Evolutionary conservation across 495 filamentous ascomycete species (phyloP), one percentile per base, ranked within the genome.

Genomic region (Penicillium samsonianum): DNA sequence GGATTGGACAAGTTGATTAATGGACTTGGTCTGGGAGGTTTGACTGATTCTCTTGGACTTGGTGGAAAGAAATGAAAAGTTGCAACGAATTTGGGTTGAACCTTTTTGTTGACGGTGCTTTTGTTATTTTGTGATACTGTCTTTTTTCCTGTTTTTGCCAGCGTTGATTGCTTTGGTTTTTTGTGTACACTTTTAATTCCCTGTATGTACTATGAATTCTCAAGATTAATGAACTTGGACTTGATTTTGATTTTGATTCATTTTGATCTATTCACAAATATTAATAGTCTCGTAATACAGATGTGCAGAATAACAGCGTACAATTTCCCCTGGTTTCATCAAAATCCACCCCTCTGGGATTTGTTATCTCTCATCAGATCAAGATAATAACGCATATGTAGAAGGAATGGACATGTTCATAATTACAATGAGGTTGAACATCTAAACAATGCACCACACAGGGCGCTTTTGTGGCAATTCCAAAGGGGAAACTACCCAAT

Each of bases 1-100:
- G 92, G 92, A 16, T 75, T 96, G 35, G 84, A 88, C 55, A 90
- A 89, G 68, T 71, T 96, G 40, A 80, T 96, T 17, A 82, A 82
- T 25, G 82, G 86, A 16, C 77, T 96, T 11, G 92, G 92, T 1
- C 64, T 96, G 10, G 87, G 87, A 1, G 69, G 75, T 14, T 60
- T 90, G 19, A 75, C 78, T 20, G 80, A 84, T 55, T 72, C 82
- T 3, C 62, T 91, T 41, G 78, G 78, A 7, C 55, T 82, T 1
- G 80, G 74, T 52, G 77, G 75, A 58, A 69, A 64, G 35, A 62
- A 64, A 55, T 53, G 28, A 56, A 57, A 35, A 43, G 26, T 31
- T 65, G 37, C 14, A 56, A 11, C 22, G 14, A 44, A 17, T 55
- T 52, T 20, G 28, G n/a, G 33, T 26, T 20, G 54, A 43, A 5